Evolutionary conservation across 1,284 basidiomycete genomes (phyloP).

Genomic region (Salmacisia buchloeana): DNA sequence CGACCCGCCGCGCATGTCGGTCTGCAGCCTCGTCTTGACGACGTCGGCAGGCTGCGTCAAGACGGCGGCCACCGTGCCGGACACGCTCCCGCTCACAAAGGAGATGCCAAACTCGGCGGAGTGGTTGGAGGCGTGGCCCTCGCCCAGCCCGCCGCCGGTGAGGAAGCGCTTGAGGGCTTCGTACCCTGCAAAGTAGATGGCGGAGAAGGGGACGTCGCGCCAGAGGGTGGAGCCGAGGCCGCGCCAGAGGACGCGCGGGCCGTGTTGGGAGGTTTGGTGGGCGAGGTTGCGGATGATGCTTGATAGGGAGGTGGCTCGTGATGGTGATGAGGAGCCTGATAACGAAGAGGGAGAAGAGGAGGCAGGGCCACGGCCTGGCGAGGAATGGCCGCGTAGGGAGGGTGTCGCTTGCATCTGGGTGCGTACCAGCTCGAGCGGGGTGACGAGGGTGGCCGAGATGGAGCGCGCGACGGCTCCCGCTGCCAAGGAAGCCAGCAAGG

Average conservation of each 20-base stretch:
- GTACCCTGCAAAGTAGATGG: slow-evolving; percentile 70
- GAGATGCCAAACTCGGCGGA: slow-evolving; percentile 67
- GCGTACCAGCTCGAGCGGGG: slow-evolving; percentile 86
- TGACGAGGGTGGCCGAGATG: slow-evolving; percentile 71
- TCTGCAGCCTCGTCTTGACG: slow-evolving; percentile 83
- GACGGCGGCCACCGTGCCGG: slow-evolving; percentile 65
- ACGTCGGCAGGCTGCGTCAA: slow-evolving; percentile 94
- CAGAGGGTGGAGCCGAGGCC: slow-evolving; percentile 86
- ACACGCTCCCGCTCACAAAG: slow-evolving; percentile 69
- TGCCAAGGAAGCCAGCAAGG: slow-evolving; percentile 65
- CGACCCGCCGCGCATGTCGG: not conserved
- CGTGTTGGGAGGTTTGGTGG: slow-evolving; percentile 49
- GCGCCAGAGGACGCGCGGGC: slow-evolving; percentile 73
- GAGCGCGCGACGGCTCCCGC: slow-evolving; percentile 79
- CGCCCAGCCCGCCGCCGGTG: slow-evolving; percentile 51
- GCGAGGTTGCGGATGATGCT: slow-evolving; percentile 32
- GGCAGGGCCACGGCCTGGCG: not conserved
- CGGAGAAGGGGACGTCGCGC: slow-evolving; percentile 95
- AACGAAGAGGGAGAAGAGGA: slow-evolving; percentile 1
- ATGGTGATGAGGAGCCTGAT: slow-evolving; percentile 52
- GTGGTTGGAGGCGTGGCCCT: slow-evolving; percentile 53
- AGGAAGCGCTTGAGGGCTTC: slow-evolving; percentile 49
- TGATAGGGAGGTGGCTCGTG: slow-evolving; percentile 16
- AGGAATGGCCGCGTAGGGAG: too few relatives aligned
- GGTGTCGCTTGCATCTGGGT: slow-evolving; percentile 70